Evolutionary conservation across 768 basidiomycete species (phyloP).

Genomic region (Mycena rosella): DNA sequence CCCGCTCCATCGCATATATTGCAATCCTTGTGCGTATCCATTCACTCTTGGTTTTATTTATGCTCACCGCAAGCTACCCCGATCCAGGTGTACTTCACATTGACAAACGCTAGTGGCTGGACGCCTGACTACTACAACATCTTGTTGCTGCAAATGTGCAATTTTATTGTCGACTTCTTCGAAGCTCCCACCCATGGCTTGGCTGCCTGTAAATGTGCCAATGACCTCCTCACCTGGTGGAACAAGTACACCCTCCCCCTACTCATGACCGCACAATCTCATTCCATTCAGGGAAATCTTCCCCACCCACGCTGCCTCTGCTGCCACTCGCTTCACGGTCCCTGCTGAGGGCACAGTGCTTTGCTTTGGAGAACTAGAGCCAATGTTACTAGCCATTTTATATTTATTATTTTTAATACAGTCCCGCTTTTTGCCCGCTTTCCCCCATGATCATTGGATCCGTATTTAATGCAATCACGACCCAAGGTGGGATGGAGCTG

Average conservation of each 20-base stretch:
- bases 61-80: no score
- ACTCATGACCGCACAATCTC: background rate
- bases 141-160: constrained; percentile 19
- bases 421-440: no score
- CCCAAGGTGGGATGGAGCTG: no score
- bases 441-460: no score
- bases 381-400: no score
- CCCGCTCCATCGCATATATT: constrained; percentile 21
- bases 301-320: constrained; percentile 1
- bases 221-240: constrained; percentile 28
- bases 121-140: constrained; percentile 8
- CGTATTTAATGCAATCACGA: no score
- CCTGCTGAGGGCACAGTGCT: background rate
- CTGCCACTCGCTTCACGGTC: constrained; percentile 14
- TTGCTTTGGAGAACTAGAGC: background rate
- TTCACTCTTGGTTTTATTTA: no score
- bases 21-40: constrained; percentile 3
- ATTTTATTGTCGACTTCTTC: constrained; percentile 30
- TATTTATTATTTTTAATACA: no score
- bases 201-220: constrained; percentile 2
- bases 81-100: no score
- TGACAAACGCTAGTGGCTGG: no score
- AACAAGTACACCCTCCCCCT: constrained; percentile 10
- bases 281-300: constrained; percentile 14
- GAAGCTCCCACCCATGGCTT: constrained; percentile 11